Percentiles rank a stretch among this genome's conserved stretches.
These are phyloP conservation scores for Xylaria bambusicola DNA, from an alignment of 495 filamentous ascomycete species.

Conservation along the genomic window DNA sequence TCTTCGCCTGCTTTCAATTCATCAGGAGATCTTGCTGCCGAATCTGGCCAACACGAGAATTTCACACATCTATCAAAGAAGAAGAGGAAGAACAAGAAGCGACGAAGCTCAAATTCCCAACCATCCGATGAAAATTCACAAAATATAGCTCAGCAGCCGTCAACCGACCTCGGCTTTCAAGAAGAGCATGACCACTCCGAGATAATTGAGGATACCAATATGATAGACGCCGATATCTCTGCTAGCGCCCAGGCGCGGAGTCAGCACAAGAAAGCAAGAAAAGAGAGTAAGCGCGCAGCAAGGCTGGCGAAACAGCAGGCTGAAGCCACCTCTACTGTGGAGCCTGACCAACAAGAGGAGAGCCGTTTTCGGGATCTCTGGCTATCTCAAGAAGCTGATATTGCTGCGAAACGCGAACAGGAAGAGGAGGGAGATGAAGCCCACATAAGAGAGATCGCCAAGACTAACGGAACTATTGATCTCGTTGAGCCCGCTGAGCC, in stretches of 20 bases:
- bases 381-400: slow-evolving; percentile 8
- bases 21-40: neutral
- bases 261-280: slow-evolving; percentile 4
- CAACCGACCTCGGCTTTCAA: neutral
- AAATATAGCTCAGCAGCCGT: neutral
- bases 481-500: neutral
- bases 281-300: slow-evolving; percentile 5
- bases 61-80: slow-evolving; percentile 6
- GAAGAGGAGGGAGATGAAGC: slow-evolving; percentile 1
- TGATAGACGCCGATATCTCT: neutral
- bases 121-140: slow-evolving; percentile 1
- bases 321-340: slow-evolving; percentile 16
- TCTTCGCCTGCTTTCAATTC: neutral
- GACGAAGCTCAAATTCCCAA: slow-evolving; percentile 21
- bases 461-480: too few relatives aligned
- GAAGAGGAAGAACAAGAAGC: slow-evolving; percentile 31
- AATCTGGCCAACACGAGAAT: neutral
- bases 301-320: slow-evolving; percentile 30
- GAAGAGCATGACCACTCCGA: neutral
- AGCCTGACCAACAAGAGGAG: neutral
- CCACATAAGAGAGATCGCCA: neutral
- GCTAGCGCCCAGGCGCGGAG: neutral
- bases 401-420: neutral
- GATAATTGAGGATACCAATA: neutral
- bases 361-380: slow-evolving; percentile 3